Base-by-base conservation (phyloP, 371 early-diverging fungal species). In the Aphelidium insulamus region DNA sequence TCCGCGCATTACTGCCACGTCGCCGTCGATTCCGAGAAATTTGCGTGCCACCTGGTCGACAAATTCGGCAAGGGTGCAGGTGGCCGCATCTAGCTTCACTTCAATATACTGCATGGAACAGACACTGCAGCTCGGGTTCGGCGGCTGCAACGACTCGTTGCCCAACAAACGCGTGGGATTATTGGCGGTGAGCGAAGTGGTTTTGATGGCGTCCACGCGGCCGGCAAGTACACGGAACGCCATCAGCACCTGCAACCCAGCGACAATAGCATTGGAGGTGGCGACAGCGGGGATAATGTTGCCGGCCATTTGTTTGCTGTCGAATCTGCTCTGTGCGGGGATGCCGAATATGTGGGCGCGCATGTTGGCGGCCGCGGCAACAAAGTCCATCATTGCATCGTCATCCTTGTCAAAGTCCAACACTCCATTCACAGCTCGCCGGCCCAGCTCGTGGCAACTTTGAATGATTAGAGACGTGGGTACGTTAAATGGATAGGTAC, bases 241-340 rank as follows among this genome's bases (percentile, higher is more conserved):
- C 29, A 79, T 67, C 54, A 84, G 61, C 8, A 87, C 78, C 29
- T 88, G 82, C 43, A 92, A 54, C 2, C 98, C 99, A 15, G 97
- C 87, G 41, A 98, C 72, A 23, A 98, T 79, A 4, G 98, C 97
- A 42, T 99, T 99, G 4, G 99, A 97, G 0, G 99, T 98, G 15
- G 99, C 98, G 40, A 99, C 92, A n/a, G 98, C 97, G 1, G 99
- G 99, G 32, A 99, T 98, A 37, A 99, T 99, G 48, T 90, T 90
- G 9, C 91, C 87, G 0, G 99, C 97, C 81, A 98, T 95, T 26
- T 81, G 74, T 63, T 92, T 92, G 12, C 77, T 71, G 28, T 77
- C 67, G 49, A 94, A 97, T 14, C 72, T 55, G 28, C 76, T 77
- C 43, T 79, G 74, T 30, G 49, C 44, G 10, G 61, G 60, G 36